Conservation (phyloP, 495 filamentous ascomycete genomes). For the Aspergillus asperescens region DNA sequence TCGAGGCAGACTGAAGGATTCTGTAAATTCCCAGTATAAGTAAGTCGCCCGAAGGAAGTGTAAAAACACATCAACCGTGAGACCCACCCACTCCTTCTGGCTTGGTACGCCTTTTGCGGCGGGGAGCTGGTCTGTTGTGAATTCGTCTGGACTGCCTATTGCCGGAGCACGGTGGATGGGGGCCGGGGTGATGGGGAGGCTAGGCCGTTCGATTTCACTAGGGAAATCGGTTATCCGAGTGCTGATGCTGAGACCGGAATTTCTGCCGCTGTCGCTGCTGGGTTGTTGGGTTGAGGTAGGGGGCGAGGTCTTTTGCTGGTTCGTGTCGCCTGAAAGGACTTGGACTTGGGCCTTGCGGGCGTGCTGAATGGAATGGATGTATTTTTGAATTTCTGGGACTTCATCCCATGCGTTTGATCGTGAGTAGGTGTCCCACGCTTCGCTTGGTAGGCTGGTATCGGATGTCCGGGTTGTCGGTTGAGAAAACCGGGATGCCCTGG, state of each 20-base stretch:
- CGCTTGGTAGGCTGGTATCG: constrained; percentile 37
- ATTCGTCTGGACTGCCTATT: constrained; percentile 48
- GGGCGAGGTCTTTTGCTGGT: constrained; percentile 5
- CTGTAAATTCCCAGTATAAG: constrained; percentile 60
- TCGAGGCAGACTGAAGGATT: constrained; percentile 66
- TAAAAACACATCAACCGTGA: constrained; percentile 51
- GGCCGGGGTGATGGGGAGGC: constrained; percentile 85
- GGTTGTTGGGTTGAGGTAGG: neutral
- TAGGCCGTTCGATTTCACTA: constrained; percentile 73
- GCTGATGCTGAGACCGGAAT: constrained; percentile 8
- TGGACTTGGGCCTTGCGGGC: constrained; percentile 57
- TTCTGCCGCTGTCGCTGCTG: constrained; percentile 13
- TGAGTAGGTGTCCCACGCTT: constrained; percentile 60
- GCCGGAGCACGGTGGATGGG: constrained; percentile 57
- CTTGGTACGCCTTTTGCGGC: constrained; percentile 73
- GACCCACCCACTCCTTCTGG: constrained; percentile 86
- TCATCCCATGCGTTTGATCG: constrained; percentile 85
- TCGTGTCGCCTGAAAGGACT: constrained; percentile 35
- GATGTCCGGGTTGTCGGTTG: constrained; percentile 40
- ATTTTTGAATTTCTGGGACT: constrained; percentile 72
- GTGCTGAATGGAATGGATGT: constrained; percentile 65
- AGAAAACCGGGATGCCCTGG: constrained; percentile 9
- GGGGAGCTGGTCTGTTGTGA: constrained; percentile 47
- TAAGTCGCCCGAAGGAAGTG: constrained; percentile 49
- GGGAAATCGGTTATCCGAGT: constrained; percentile 80